Evolutionary conservation across 2,329 filamentous ascomycete species (phyloP), one percentile per base, ranked within the genome.

Genomic region (Corynespora cassiicola): DNA sequence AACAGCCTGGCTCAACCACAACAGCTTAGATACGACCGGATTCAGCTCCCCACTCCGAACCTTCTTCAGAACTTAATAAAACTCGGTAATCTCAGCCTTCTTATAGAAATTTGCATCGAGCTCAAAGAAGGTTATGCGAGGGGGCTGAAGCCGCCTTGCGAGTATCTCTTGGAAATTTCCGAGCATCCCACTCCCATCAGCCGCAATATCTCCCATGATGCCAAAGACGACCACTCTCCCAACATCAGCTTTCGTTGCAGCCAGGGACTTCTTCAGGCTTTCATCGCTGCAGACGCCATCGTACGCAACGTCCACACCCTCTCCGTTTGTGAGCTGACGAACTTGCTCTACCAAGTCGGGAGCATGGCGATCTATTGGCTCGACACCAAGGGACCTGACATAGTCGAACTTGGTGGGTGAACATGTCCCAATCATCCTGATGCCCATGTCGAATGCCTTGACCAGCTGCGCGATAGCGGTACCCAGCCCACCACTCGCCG

Each of bases 271-370:
- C 16, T 42, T 19, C 4, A 33, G 16, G 15, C 38, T 46, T n/a
- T 46, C 36, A 7, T 42, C 35, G n/a, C 30, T 42, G 11, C 39
- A 35, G 6, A 46, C 31, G 1, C 31, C 30, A 16, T 46, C 43
- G 14, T 46, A 46, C 15, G 43, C 43, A n/a, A 46, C 39, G 24
- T 46, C 43, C 6, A 46, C 43, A 2, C 43, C 43, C 16, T 35
- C 16, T 7, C 39, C 43, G 12, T 42, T 28, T 2, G 43, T 46
- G 19, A 46, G 34, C 17, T 16, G 20, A 17, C 17, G 35, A 15
- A 46, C 31, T 11, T 39, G 39, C 17, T 46, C 27, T 5, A 39
- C 43, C 5, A 46, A 19, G 28, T 46, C 24, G 11, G 35, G 19
- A 18, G 43, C 35, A 16, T 26, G 35, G 28, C 43, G 43, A 27